These are phyloP conservation scores for Phytophthora gonapodyides DNA, from an alignment of 352 stramenopile genomes.

Conservation along the genomic window DNA sequence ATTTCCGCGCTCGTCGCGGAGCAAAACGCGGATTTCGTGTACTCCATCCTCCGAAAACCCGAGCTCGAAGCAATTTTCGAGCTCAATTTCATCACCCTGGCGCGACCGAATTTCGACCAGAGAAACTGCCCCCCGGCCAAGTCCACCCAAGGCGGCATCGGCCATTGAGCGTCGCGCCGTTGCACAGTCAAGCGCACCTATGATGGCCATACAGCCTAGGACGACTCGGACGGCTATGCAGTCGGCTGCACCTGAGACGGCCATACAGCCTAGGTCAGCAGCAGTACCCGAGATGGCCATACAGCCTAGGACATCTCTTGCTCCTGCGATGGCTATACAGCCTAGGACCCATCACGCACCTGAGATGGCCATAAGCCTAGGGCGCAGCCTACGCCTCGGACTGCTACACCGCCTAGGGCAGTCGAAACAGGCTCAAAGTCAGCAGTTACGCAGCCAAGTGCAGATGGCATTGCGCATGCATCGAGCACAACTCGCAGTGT, in stretches of 20 bases:
- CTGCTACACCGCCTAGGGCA: constrained; percentile 7
- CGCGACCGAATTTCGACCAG: neutral
- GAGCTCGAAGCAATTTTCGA: neutral
- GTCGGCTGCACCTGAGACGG: too few species aligned
- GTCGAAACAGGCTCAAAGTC: neutral
- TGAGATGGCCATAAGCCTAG: constrained; percentile 11
- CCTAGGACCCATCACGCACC: neutral
- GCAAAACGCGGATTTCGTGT: neutral
- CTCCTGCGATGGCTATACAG: neutral
- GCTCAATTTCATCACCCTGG: neutral
- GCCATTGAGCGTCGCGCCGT: too few species aligned
- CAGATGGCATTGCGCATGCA: neutral
- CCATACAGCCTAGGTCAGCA: too few species aligned
- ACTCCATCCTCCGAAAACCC: neutral
- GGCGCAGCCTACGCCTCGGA: neutral
- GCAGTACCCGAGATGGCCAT: too few species aligned
- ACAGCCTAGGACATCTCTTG: too few species aligned
- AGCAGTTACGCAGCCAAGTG: neutral
- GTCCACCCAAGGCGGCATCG: too few species aligned
- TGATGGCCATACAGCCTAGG: too few species aligned
- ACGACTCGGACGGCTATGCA: too few species aligned
- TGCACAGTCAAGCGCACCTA: too few species aligned
- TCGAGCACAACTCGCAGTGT: too few species aligned
- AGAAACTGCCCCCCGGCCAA: neutral
- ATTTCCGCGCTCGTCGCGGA: neutral